Percentiles rank a stretch among this genome's conserved stretches.
Conservation (phyloP, 2,329 filamentous ascomycete species). For the Cadophora sp. region DNA sequence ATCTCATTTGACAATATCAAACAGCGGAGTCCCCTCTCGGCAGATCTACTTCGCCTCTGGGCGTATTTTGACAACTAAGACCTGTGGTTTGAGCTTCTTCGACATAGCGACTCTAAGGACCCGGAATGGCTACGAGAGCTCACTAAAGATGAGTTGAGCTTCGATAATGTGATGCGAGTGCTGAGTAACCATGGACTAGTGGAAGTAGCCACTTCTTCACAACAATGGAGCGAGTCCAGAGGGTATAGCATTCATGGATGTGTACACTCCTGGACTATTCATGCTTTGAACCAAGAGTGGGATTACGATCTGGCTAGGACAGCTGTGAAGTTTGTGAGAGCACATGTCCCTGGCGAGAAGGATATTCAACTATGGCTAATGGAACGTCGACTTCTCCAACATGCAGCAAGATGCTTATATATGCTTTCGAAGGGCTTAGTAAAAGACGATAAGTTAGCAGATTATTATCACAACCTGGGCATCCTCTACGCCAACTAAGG, state of each 20-base stretch:
- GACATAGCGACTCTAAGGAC: slow-evolving; percentile 14
- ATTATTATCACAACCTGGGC: too few species aligned
- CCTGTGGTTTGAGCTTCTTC: slow-evolving; percentile 27
- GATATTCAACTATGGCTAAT: slow-evolving; percentile 9
- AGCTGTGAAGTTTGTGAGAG: slow-evolving; percentile 19
- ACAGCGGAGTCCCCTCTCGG: slow-evolving; percentile 14
- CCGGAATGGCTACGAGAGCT: slow-evolving; percentile 21
- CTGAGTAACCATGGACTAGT: slow-evolving; percentile 19
- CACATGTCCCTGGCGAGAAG: slow-evolving; percentile 11
- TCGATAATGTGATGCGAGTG: slow-evolving; percentile 16
- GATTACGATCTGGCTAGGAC: slow-evolving; percentile 19
- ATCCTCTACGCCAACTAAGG: too few species aligned
- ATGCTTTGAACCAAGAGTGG: slow-evolving; percentile 23
- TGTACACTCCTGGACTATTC: slow-evolving; percentile 22
- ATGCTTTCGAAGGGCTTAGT: slow-evolving; percentile 28
- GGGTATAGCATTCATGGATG: slow-evolving; percentile 26
- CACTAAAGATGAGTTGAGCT: slow-evolving; percentile 22
- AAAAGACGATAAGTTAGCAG: slow-evolving; percentile 21
- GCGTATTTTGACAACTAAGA: slow-evolving; percentile 24
- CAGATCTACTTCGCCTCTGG: slow-evolving; percentile 21
- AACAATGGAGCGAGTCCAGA: slow-evolving; percentile 17
- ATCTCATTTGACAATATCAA: slow-evolving; percentile 22
- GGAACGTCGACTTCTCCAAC: not conserved
- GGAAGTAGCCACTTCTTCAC: slow-evolving; percentile 15
- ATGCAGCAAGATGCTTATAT: slow-evolving; percentile 9